Evolutionary conservation across 2,329 filamentous ascomycete species (phyloP).

Genomic region (Aurifilum marmelostoma): DNA sequence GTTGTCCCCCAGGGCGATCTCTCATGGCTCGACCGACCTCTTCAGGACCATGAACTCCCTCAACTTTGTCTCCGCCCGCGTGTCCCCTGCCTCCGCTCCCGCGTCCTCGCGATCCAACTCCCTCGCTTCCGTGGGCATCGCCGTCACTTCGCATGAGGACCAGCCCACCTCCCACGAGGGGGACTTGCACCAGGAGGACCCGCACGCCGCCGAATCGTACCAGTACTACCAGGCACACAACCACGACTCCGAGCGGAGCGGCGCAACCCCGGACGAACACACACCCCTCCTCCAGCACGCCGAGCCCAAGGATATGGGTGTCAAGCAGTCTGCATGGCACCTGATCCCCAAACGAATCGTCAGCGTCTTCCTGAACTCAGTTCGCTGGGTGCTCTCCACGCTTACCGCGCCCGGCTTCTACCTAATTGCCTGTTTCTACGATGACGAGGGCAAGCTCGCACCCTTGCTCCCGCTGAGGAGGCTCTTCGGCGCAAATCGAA

Average conservation of each 20-base stretch:
- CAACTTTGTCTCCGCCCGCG: constrained; percentile 88
- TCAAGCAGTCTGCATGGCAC: constrained; percentile 54
- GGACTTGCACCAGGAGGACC: constrained; percentile 42
- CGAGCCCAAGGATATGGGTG: constrained; percentile 38
- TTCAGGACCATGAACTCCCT: constrained; percentile 87
- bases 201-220: constrained; percentile 39
- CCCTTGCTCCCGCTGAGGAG: constrained; percentile 73
- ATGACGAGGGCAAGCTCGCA: constrained; percentile 78
- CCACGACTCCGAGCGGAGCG: constrained; percentile 30
- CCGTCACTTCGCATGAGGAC: constrained; percentile 48
- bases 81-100: constrained; percentile 64
- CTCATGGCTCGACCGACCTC: constrained; percentile 58
- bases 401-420: constrained; percentile 81
- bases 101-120: constrained; percentile 64
- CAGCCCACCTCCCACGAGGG: constrained; percentile 33
- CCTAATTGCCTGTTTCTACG: constrained; percentile 80
- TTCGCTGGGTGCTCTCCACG: constrained; percentile 78
- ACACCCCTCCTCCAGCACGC: constrained; percentile 63
- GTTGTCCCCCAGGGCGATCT: constrained; percentile 8
- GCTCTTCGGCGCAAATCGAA: constrained; percentile 56
- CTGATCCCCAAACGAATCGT: constrained; percentile 70
- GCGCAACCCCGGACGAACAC: constrained; percentile 60
- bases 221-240: constrained; percentile 41
- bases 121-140: constrained; percentile 55
- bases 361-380: constrained; percentile 71